These are phyloP conservation scores for Mesotaenium endlicherianum DNA, from an alignment of 139 green algal species.

Conservation along the genomic window DNA sequence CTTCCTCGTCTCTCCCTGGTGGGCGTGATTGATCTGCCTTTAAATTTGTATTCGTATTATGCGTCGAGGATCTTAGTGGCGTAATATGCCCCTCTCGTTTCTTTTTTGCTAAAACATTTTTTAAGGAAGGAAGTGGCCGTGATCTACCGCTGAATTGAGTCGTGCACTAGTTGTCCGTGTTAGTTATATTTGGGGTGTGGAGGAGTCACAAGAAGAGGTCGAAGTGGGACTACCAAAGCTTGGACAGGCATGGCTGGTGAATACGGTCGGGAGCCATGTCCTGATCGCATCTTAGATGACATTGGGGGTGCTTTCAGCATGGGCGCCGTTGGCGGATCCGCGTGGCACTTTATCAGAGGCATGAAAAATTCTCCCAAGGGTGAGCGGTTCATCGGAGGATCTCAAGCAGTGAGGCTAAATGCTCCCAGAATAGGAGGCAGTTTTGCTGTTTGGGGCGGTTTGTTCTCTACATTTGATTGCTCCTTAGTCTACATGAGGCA, in stretches of 20 bases:
- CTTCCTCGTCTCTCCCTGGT: too few species aligned
- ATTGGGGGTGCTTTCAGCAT: slow-evolving; percentile 98
- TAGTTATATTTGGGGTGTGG: background rate
- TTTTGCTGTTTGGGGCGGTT: slow-evolving; percentile 97
- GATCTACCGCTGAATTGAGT: too few species aligned
- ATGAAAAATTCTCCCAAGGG: slow-evolving; percentile 85
- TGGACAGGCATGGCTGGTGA: slow-evolving; percentile 63
- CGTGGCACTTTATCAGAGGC: slow-evolving; percentile 90
- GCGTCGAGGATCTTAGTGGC: too few species aligned
- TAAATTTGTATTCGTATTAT: too few species aligned
- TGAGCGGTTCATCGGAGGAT: slow-evolving; percentile 71
- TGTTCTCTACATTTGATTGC: slow-evolving; percentile 98
- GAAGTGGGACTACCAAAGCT: background rate
- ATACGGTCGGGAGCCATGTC: slow-evolving; percentile 86
- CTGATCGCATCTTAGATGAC: slow-evolving; percentile 95
- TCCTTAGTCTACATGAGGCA: slow-evolving; percentile 73
- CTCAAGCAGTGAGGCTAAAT: slow-evolving; percentile 78
- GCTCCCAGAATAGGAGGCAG: slow-evolving; percentile 90
- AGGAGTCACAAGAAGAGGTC: background rate
- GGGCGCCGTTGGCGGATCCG: slow-evolving; percentile 90
- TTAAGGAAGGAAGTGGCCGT: too few species aligned
- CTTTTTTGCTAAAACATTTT: too few species aligned
- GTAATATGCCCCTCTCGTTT: too few species aligned
- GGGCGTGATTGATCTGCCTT: too few species aligned
- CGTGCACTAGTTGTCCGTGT: too few species aligned